These are phyloP conservation scores for Aureobasidium lini DNA, from an alignment of 2,329 filamentous ascomycete species.

Conservation along the genomic window DNA sequence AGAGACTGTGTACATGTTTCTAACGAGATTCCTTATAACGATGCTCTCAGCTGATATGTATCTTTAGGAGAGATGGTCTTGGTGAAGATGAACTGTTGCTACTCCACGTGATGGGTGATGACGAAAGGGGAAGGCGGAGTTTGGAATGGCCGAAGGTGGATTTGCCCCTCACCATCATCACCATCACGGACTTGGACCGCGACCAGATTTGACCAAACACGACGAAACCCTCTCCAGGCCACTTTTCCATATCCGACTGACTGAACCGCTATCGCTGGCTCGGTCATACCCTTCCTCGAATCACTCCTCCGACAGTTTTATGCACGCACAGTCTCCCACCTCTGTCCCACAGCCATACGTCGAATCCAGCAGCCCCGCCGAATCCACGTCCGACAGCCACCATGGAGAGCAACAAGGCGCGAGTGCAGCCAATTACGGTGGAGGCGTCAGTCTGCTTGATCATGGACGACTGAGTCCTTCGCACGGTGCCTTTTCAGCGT, in stretches of 20 bases:
- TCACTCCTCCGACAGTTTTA: slow-evolving; percentile 46
- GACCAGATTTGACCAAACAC: not conserved
- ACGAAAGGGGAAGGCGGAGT: not conserved
- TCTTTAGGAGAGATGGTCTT: no score
- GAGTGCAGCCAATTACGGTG: slow-evolving; percentile 29
- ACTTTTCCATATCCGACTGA: slow-evolving; percentile 21
- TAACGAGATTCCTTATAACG: no score
- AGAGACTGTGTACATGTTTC: no score
- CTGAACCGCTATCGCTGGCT: slow-evolving; percentile 49
- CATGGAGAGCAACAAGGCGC: slow-evolving; percentile 49
- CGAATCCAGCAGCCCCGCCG: slow-evolving; percentile 32
- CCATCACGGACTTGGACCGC: not conserved
- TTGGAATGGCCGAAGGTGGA: not conserved
- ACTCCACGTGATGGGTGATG: not conserved
- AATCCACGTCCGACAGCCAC: slow-evolving; percentile 39
- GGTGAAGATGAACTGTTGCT: not conserved
- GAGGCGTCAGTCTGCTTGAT: slow-evolving; percentile 17
- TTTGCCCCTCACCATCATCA: slow-evolving; percentile 3
- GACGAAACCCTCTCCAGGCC: not conserved
- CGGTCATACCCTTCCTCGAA: slow-evolving; percentile 41
- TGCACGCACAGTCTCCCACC: slow-evolving; percentile 54
- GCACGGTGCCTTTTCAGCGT: slow-evolving; percentile 18
- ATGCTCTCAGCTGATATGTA: no score
- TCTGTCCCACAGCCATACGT: slow-evolving; percentile 39
- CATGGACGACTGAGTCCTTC: slow-evolving; percentile 24